Evolutionary conservation across 2,329 filamentous ascomycete genomes (phyloP), one percentile per base, ranked within the genome.

Genomic region (Alternaria rosae): DNA sequence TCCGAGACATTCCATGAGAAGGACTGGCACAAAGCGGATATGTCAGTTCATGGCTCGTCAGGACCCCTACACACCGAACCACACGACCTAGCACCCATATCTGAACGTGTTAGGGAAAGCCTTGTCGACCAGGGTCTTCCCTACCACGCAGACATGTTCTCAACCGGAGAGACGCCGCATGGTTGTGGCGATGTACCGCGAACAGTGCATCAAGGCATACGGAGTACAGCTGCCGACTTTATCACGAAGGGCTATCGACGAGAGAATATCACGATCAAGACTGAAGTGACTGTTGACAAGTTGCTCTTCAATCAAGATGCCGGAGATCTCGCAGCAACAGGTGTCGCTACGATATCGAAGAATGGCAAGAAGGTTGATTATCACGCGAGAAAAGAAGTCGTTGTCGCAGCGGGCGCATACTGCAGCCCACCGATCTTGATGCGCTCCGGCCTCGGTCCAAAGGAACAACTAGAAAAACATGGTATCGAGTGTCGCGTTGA

Each of bases 101-200:
- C 86, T 3, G 76, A 87, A 45, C 79, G 85, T 28, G 73, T 88
- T 10, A 77, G 84, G 26, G 81, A 88, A 50, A 88, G 86, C 0
- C 84, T 88, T 76, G 75, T 85, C 9, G 85, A 84, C 2, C 77
- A 84, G 61, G 87, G 86, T 57, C 73, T 89, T 1, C 82, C 84
- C 0, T 78, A 87, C n/a, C 81, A 86, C 42, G 80, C 82, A 17
- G 87, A 89, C 64, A 88, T 89, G 85, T 89, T 89, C 69, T 82
- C 83, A 1, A 84, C 82, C 6, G 76, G 76, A n/a, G 70, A 78
- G 41, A 69, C 69, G 11, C 57, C 75, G 1, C 70, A 75, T 26
- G 76, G 76, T 17, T 78, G 74, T 35, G 74, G 76, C 9, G 65
- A 78, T 42, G 74, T 71, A 8, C 61, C 66, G n/a, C 64, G 76